Evolutionary conservation across 2,329 filamentous ascomycete genomes (phyloP).

Genomic region (Aspergillus ustus): DNA sequence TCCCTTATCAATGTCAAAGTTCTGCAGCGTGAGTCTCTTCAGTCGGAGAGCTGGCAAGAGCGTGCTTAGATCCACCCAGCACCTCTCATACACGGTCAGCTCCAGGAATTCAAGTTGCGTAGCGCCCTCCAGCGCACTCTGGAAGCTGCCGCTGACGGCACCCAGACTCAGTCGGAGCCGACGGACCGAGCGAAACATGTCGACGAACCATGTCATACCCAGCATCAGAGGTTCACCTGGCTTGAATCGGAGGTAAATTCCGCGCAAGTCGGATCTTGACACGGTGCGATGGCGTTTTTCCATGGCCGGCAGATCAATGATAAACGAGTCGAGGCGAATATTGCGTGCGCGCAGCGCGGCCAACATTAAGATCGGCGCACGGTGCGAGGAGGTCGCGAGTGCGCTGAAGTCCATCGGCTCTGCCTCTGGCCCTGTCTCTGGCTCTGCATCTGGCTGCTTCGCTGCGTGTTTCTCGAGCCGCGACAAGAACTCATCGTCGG

Average conservation of each 20-base stretch:
- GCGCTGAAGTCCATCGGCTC: neutral
- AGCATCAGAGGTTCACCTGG: neutral
- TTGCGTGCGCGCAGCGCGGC: neutral
- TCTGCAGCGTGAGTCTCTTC: neutral
- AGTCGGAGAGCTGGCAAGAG: neutral
- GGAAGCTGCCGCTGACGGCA: neutral
- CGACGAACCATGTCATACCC: neutral
- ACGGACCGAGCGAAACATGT: neutral
- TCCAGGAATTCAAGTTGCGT: neutral
- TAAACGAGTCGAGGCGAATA: neutral
- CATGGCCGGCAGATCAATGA: neutral
- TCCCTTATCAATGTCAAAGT: neutral
- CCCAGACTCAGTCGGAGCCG: neutral
- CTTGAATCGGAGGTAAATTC: neutral
- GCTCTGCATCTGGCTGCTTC: neutral
- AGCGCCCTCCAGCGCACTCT: neutral
- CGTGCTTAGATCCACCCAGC: neutral
- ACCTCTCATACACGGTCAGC: neutral
- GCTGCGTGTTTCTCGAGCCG: neutral
- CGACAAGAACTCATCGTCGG: neutral
- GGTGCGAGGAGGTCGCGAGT: neutral
- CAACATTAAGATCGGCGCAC: neutral
- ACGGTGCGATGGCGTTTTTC: neutral
- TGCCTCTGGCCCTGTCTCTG: neutral
- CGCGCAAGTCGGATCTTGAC: neutral